Base-by-base conservation (phyloP, 345 rosid species). In the Rhizophora mangle region DNA sequence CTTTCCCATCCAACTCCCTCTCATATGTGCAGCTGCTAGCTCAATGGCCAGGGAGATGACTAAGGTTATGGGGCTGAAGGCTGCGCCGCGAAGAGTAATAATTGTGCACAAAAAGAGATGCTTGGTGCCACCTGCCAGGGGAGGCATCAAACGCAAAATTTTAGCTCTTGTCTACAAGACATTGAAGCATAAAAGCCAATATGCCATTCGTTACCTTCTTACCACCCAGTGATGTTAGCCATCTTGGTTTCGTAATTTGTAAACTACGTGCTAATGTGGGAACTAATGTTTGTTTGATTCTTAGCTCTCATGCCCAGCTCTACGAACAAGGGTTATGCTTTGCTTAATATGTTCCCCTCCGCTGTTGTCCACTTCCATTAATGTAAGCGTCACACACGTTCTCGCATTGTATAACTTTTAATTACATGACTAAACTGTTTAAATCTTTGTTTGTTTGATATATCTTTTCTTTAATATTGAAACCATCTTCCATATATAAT, bases 111-210 rank as follows among this genome's bases (percentile, higher is more conserved):
- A 32, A 22, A 64, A 30, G 62, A 73, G n/a, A 56, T 36, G 3
- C 22, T 9, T 21, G 49, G 11, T 64, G 13, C 79, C 82, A 6
- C 79, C 80, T 0, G 68, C n/a, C 2, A 76, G 86, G 65, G 87
- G 87, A 64, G 56, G 69, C 69, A 72, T 84, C 68, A 84, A 84
- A 76, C 74, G 80, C 65, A 84, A 54, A 72, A 76, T 84, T 32
- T 37, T 79, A n/a, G 26, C 54, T 37, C 74, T 79, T 64, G 49
- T 84, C 22, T 72, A 8, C 64, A 26, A 20, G 13, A 63, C 77
- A 36, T 10, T 82, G 74, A 82, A 73, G 79, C 71, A 74, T 5
- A 64, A 65, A 5, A n/a, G 53, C 64, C 46, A 51, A 2, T 18
- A 29, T 15, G 55, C 76, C 18, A 22, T 53, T 43, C 43, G 31